These are phyloP conservation scores for Verticillium zaregamsianum DNA, from an alignment of 2,329 filamentous ascomycete genomes.

Conservation along the genomic window DNA sequence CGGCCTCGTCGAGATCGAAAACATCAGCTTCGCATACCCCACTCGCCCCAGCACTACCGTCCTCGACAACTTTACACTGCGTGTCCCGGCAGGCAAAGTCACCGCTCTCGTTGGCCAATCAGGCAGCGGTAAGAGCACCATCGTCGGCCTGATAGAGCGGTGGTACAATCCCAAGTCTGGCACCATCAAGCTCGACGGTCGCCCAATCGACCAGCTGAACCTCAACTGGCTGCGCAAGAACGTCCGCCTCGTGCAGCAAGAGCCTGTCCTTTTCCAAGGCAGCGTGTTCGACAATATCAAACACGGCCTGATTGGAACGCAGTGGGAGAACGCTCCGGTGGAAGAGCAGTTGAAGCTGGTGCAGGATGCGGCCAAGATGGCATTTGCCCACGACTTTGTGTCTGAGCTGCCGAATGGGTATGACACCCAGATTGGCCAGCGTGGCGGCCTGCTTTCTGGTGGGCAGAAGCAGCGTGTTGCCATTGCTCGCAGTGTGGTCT, in stretches of 20 bases:
- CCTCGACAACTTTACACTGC: conserved; percentile 34
- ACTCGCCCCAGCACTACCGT: conserved; percentile 36
- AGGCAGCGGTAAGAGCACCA: conserved; percentile 35
- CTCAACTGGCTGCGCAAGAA: conserved; percentile 33
- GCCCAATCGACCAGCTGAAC: conserved; percentile 27
- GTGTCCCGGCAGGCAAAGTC: conserved; percentile 40
- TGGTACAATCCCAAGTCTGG: conserved; percentile 32
- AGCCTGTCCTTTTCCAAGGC: conserved; percentile 33
- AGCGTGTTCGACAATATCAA: conserved; percentile 47
- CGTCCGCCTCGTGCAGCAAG: conserved; percentile 33
- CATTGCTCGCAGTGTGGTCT: conserved; percentile 45
- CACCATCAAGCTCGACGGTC: conserved; percentile 30
- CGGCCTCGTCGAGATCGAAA: conserved; percentile 32
- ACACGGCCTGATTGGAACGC: conserved; percentile 37
- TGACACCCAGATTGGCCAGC: conserved; percentile 54
- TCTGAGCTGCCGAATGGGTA: conserved; percentile 44
- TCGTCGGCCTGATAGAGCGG: conserved; percentile 32
- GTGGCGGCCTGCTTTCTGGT: conserved; percentile 57
- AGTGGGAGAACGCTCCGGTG: conserved; percentile 8
- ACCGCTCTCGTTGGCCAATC: conserved; percentile 34
- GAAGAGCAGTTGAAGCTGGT: conserved; percentile 36
- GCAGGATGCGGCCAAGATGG: conserved; percentile 35
- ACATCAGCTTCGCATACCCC: conserved; percentile 41
- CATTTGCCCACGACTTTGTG: conserved; percentile 45
- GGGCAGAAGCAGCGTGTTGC: conserved; percentile 63